phyloP scores from a whole-genome alignment of 2,329 filamentous ascomycete species.

The Pestalotiopsis fici region DNA sequence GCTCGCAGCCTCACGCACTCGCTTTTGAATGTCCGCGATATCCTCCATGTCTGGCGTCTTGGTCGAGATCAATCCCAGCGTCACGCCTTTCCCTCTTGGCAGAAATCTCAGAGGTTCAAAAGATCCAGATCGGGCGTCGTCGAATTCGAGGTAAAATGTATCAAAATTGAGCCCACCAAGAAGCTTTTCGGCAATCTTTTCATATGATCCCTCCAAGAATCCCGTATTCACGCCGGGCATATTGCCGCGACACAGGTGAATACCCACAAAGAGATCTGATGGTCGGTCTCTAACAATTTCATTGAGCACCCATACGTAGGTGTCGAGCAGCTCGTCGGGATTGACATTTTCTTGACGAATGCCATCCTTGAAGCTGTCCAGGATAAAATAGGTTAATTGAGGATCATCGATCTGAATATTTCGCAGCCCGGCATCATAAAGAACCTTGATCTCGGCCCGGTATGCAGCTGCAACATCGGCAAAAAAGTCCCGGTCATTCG shows the following conservation, averaged over 20 bases:
- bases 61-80: conserved; percentile 49
- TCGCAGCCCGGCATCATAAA: conserved; percentile 52
- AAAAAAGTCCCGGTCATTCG: conserved; percentile 53
- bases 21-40: conserved; percentile 40
- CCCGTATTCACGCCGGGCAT: conserved; percentile 45
- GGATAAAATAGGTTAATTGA: conserved; percentile 58
- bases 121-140: conserved; percentile 47
- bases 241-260: conserved; percentile 58
- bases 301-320: conserved; percentile 65
- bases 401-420: conserved; percentile 59
- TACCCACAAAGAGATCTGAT: conserved; percentile 59
- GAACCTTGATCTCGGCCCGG: conserved; percentile 48
- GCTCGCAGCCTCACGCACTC: conserved; percentile 49
- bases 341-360: conserved; percentile 59
- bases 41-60: conserved; percentile 50
- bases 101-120: conserved; percentile 50
- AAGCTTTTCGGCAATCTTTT: conserved; percentile 48
- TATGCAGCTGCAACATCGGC: conserved; percentile 54
- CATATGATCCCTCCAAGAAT: conserved; percentile 53
- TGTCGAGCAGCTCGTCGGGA: conserved; percentile 51
- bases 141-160: conserved; percentile 56
- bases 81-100: conserved; percentile 50
- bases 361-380: conserved; percentile 54
- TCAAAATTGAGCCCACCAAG: conserved; percentile 50
- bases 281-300: conserved; percentile 54